Percentiles rank a stretch among this genome's conserved stretches.
phyloP scores from a whole-genome alignment of 139 green algal species.

The Prasinococcaceae sp. region DNA sequence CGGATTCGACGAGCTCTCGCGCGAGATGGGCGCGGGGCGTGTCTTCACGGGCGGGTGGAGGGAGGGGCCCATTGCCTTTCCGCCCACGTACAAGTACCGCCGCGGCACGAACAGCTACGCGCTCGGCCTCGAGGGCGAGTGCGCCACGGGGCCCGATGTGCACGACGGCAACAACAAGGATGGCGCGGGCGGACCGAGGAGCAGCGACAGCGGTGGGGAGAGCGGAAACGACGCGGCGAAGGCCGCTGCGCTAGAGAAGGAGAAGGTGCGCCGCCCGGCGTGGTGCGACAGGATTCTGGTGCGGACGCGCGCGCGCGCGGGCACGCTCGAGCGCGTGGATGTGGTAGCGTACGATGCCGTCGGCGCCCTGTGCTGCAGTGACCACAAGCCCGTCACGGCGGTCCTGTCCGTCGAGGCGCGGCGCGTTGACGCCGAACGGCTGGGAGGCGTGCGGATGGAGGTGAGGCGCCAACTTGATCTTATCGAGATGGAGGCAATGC shows the following conservation, averaged over 20 bases:
- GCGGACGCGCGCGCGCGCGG: no score
- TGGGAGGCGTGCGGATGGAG: constrained; percentile 33
- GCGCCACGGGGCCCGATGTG: no score
- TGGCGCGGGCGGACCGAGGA: background rate
- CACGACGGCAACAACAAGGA: constrained; percentile 7
- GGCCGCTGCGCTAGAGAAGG: background rate
- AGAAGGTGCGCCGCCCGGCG: constrained; percentile 58
- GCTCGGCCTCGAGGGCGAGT: no score
- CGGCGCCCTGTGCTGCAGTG: constrained; percentile 13
- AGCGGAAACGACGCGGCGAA: constrained; percentile 1
- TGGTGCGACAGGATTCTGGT: constrained; percentile 70
- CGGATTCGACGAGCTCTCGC: constrained; percentile 40
- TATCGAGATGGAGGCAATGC: constrained; percentile 29
- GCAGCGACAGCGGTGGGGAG: background rate
- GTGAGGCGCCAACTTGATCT: constrained; percentile 32
- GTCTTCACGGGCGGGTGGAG: constrained; percentile 47
- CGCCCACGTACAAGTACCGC: constrained; percentile 89
- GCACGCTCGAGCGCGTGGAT: constrained; percentile 20
- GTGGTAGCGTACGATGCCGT: constrained; percentile 39
- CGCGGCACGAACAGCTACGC: constrained; percentile 43
- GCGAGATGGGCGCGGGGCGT: constrained; percentile 29
- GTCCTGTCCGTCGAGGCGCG: constrained; percentile 22
- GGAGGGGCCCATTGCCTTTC: constrained; percentile 64
- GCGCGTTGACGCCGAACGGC: constrained; percentile 1
- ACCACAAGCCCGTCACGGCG: constrained; percentile 55